Evolutionary conservation across 768 basidiomycete genomes (phyloP).

Genomic region (Fistulinella prunicolor): DNA sequence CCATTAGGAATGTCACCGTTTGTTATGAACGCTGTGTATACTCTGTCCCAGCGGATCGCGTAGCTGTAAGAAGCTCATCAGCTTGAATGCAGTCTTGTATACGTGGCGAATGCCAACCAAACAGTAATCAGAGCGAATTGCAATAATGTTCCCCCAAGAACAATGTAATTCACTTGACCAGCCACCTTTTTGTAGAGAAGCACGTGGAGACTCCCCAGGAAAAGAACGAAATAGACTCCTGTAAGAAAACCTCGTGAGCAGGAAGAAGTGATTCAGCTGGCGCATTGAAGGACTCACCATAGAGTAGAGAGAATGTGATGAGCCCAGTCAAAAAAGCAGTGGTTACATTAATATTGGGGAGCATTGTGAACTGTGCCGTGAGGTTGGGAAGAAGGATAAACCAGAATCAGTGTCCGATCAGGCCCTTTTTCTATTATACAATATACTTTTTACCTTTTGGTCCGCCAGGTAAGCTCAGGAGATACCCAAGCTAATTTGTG

Average conservation of each 20-base stretch:
- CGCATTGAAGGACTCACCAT: not conserved
- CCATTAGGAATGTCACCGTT: slow-evolving; percentile 2
- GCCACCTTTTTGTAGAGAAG: not conserved
- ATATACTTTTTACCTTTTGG: not conserved
- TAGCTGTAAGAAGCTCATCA: not conserved
- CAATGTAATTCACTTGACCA: not conserved
- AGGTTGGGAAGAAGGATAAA: not conserved
- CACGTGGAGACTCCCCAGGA: slow-evolving; percentile 7
- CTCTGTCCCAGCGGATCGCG: slow-evolving; percentile 6
- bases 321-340: slow-evolving; percentile 9
- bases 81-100: not conserved
- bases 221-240: slow-evolving; percentile 9
- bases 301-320: slow-evolving; percentile 7
- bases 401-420: not conserved
- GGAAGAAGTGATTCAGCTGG: not conserved
- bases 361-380: not conserved
- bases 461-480: not conserved
- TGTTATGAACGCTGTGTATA: slow-evolving; percentile 7
- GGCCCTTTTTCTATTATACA: not conserved
- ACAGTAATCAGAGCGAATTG: slow-evolving; percentile 9
- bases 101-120: not conserved
- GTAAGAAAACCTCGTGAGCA: not conserved
- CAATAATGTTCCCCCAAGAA: slow-evolving; percentile 2
- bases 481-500: not conserved
- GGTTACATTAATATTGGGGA: slow-evolving; percentile 2